A percentile compares a stretch with the other conserved stretches of the same genome.
phyloP scores from a whole-genome alignment of 305 asterid species.

The Coffea humblotiana region DNA sequence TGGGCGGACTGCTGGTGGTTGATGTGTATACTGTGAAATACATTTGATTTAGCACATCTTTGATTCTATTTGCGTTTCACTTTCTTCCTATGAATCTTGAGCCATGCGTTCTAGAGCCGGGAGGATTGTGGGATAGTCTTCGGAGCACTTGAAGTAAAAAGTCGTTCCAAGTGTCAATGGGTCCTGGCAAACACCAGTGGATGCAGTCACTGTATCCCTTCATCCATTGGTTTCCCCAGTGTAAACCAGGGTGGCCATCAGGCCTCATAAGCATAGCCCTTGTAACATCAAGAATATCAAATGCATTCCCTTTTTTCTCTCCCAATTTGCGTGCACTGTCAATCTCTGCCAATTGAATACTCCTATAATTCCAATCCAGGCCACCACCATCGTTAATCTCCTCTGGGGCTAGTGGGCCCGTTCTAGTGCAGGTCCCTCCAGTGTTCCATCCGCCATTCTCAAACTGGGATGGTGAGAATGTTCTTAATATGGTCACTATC shows the following conservation, averaged over 20 bases:
- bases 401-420: slow-evolving; percentile 30
- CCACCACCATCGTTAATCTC: slow-evolving; percentile 12
- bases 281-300: slow-evolving; percentile 41
- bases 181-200: slow-evolving; percentile 39
- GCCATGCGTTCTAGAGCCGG: background rate
- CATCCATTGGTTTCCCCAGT: slow-evolving; percentile 29
- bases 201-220: slow-evolving; percentile 33
- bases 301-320: slow-evolving; percentile 27
- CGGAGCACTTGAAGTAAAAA: slow-evolving; percentile 50
- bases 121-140: slow-evolving; percentile 13
- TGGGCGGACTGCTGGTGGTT: background rate
- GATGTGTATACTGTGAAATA: background rate
- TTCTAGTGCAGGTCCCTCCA: slow-evolving; percentile 40
- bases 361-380: slow-evolving; percentile 20
- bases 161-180: slow-evolving; percentile 64
- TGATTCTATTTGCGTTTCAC: background rate
- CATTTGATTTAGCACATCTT: background rate
- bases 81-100: background rate
- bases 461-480: slow-evolving; percentile 41
- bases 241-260: slow-evolving; percentile 30
- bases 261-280: slow-evolving; percentile 42
- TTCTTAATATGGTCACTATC: slow-evolving; percentile 23
- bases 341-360: slow-evolving; percentile 32
- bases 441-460: slow-evolving; percentile 45
- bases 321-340: slow-evolving; percentile 24